Evolutionary conservation across 169 alveolate genomes (phyloP), one percentile per base, ranked within the genome.

Genomic region (Cryptosporidium andersoni): DNA sequence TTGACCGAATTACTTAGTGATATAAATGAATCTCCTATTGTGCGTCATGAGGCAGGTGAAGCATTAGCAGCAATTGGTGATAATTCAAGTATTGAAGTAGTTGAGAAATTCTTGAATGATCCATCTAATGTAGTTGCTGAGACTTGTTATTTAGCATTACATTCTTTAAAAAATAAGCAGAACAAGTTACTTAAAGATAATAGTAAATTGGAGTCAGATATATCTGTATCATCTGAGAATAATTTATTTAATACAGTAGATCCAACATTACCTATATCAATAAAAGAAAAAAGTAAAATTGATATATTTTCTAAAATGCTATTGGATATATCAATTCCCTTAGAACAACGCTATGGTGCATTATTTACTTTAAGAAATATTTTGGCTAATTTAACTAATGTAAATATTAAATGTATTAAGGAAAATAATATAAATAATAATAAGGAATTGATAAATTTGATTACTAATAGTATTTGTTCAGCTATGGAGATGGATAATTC

Each of bases 21-120:
- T 66, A 82, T 58, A 34, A 68, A 67, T 6, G 97, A 94, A 65
- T 92, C 90, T 80, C 94, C 93, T 48, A 94, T 95, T 93, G 96
- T 93, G 43, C 66, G 98, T 14, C 98, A 95, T 51, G 98, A 95
- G 91, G 96, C 94, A 36, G 89, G 94, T 16, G 91, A 81, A 34
- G 82, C 90, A 14, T 39, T 48, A 4, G 93, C 92, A 12, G 93
- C 93, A n/a, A 88, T 90, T 12, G 92, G 92, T 14, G 80, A 67
- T 6, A 63, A 40, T 39, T 34, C 39, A 62, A 91, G 95, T 93
- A 45, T 95, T 88, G 43, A 95, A 80, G 58, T 95, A 93, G 64
- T 80, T 89, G 67, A 95, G 92, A n/a, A 94, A 94, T n/a, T 74
- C 89, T 12, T 94, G 91, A 1, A 89, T 82, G 91, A 90, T 63